Evolutionary conservation across 116 monocot genomes (phyloP), one percentile per base, ranked within the genome.

Genomic region (Zostera marina): DNA sequence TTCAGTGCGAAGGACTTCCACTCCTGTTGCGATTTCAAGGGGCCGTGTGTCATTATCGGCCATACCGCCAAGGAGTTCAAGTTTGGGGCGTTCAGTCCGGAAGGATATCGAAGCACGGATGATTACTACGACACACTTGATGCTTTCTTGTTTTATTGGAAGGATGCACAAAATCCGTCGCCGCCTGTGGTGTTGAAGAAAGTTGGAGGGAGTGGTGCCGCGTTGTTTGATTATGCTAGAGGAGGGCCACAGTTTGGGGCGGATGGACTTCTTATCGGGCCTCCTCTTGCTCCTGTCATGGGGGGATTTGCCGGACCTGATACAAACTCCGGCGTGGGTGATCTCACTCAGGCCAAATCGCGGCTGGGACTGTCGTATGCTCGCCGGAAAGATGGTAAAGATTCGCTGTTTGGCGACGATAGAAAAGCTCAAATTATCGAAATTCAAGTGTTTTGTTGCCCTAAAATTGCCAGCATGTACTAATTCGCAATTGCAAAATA

Each of bases 281-380:
- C 90, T 23, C 98, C 98, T 25, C 68, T 90, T 5, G 63, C 90
- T 5, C 90, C 90, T 23, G 90, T 86, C 52, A 98, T 98, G 98
- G 86, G 98, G n/a, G 90, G 74, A 14, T 96, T 96, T 57, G 66
- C 96, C 8, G 96, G 96, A 26, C 96, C 96, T 0, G 89, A 96
- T 52, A 42, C 96, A 1, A 89, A 71, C 51, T 79, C 82, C 15
- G 98, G 90, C 52, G 65, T 77, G 10, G 98, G 90, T 0, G 86
- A 98, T 56, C 83, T 98, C 5, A 46, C 78, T 58, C 65, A 68
- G 72, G 98, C 90, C n/a, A 83, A 80, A 70, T 98, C 90, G n/a
- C 73, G 90, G 74, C 63, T 86, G 53, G 98, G 98, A 23, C 42
- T 98, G 66, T 98, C 98, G 11, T 90, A 98, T 69, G 86, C 82